These are phyloP conservation scores for Vicia villosa DNA, from an alignment of 306 rosid species.

Conservation along the genomic window DNA sequence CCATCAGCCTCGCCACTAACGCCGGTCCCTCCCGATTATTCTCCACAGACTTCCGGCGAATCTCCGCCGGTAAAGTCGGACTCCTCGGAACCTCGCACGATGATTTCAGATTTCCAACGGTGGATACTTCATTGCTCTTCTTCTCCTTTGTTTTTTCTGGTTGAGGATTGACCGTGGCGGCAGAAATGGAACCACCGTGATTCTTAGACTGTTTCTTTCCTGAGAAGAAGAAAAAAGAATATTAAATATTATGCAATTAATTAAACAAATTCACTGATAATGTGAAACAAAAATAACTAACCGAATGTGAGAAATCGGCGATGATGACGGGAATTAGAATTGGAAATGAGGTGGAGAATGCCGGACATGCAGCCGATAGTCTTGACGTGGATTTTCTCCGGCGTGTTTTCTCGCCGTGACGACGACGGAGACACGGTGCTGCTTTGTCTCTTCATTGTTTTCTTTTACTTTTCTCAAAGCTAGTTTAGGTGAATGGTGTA, in stretches of 20 bases:
- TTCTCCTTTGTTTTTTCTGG: slow-evolving; percentile 19
- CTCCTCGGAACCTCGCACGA: slow-evolving; percentile 51
- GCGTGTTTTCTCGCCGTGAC: slow-evolving; percentile 58
- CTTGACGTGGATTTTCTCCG: slow-evolving; percentile 57
- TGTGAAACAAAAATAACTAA: slow-evolving; percentile 26
- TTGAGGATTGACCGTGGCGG: slow-evolving; percentile 7
- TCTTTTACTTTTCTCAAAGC: neutral
- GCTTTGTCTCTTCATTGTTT: slow-evolving; percentile 54
- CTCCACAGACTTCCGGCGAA: slow-evolving; percentile 46
- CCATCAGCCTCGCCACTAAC: slow-evolving; percentile 47
- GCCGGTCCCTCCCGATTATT: slow-evolving; percentile 21
- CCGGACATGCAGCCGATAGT: slow-evolving; percentile 90
- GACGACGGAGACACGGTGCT: slow-evolving; percentile 51
- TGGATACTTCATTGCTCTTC: neutral
- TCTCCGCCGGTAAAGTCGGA: slow-evolving; percentile 72
- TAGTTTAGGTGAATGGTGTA: slow-evolving; percentile 10
- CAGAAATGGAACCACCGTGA: neutral
- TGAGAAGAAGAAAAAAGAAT: slow-evolving; percentile 28
- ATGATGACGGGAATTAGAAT: slow-evolving; percentile 50
- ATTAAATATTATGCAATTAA: too few species aligned
- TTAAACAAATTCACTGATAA: too few species aligned
- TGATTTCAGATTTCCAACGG: slow-evolving; percentile 20
- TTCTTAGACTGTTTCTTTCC: slow-evolving; percentile 60
- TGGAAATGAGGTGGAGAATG: slow-evolving; percentile 65
- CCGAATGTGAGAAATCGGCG: slow-evolving; percentile 76